Percentiles rank a stretch among this genome's conserved stretches.
phyloP scores from a whole-genome alignment of 129 eudicot genomes.

The Sambucus nigra region DNA sequence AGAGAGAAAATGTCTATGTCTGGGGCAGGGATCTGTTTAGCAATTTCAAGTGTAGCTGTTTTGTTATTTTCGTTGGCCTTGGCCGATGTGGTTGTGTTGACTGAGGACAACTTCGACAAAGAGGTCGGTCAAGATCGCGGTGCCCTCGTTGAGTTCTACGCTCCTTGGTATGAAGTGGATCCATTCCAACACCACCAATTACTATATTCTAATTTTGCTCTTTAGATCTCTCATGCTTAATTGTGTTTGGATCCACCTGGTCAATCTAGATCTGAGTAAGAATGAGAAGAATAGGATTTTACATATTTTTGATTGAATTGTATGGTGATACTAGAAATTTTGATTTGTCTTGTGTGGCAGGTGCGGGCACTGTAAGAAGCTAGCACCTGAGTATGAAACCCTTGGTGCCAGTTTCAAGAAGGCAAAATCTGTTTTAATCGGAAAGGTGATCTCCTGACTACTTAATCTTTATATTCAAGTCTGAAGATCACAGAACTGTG shows the following conservation, averaged over 20 bases:
- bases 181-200: too few relatives aligned
- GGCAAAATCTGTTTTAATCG: conserved; percentile 84
- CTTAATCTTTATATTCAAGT: background rate
- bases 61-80: conserved; percentile 28
- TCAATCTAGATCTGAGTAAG: too few relatives aligned
- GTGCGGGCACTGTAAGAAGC: conserved; percentile 99
- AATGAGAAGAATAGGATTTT: too few relatives aligned
- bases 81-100: conserved; percentile 70
- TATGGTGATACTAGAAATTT: background rate
- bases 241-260: too few relatives aligned
- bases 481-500: background rate
- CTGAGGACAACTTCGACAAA: conserved; percentile 82
- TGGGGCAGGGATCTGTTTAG: conserved; percentile 48
- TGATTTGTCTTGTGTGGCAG: conserved; percentile 27
- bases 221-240: too few relatives aligned
- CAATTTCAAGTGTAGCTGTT: conserved; percentile 36
- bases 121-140: conserved; percentile 94
- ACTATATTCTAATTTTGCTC: too few relatives aligned
- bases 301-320: too few relatives aligned
- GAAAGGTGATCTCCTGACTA: conserved; percentile 48
- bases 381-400: conserved; percentile 93
- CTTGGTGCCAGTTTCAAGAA: conserved; percentile 89
- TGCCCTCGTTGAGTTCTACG: conserved; percentile 98
- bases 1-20: too few relatives aligned
- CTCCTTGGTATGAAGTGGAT: conserved; percentile 99